A percentile compares a stretch with the other conserved stretches of the same genome.
phyloP scores from a whole-genome alignment of 352 stramenopile species.

The Phytophthora aleatoria region DNA sequence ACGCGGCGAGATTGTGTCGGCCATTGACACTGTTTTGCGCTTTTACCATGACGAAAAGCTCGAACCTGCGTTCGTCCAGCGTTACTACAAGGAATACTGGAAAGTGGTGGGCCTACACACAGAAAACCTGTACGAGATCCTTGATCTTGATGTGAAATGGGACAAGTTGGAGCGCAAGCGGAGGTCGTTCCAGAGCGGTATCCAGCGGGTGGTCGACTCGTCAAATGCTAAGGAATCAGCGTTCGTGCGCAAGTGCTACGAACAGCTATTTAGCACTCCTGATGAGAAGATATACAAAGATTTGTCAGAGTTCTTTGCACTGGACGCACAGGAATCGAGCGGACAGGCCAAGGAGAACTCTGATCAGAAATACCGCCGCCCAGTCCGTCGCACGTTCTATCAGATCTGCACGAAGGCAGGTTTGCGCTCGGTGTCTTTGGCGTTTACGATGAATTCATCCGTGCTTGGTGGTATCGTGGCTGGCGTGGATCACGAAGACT shows the following conservation, averaged over 20 bases:
- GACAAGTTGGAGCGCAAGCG: constrained; percentile 88
- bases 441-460: constrained; percentile 88
- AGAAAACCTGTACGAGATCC: constrained; percentile 85
- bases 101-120: constrained; percentile 84
- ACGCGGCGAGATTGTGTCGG: constrained; percentile 84
- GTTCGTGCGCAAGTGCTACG: constrained; percentile 86
- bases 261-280: constrained; percentile 68
- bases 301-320: constrained; percentile 84
- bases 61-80: constrained; percentile 87
- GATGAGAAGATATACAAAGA: constrained; percentile 89
- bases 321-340: constrained; percentile 68
- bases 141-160: constrained; percentile 89
- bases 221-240: constrained; percentile 74
- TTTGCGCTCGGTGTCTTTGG: constrained; percentile 64
- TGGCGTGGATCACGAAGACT: constrained; percentile 71
- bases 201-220: constrained; percentile 70
- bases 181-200: constrained; percentile 71
- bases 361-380: constrained; percentile 75
- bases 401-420: constrained; percentile 89
- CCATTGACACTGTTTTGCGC: constrained; percentile 86
- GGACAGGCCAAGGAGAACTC: constrained; percentile 52
- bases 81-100: constrained; percentile 93
- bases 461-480: constrained; percentile 81
- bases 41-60: constrained; percentile 92
- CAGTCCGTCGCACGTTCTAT: constrained; percentile 86